Base-by-base conservation (phyloP, 2,329 filamentous ascomycete genomes). In the Talaromyces sp. region DNA sequence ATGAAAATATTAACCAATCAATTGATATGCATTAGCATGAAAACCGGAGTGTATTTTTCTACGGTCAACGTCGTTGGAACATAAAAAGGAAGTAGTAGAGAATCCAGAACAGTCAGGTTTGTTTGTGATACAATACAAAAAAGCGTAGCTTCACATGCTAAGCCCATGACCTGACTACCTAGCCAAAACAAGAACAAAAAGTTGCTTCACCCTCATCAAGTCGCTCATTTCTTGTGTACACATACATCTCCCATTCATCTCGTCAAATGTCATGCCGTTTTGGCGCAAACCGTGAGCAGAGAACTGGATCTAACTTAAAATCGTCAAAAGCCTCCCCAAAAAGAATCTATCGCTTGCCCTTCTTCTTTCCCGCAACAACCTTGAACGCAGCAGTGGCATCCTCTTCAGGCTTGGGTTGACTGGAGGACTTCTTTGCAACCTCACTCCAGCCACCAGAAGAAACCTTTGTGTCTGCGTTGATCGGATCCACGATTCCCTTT, bases 291-390 rank as follows among this genome's bases (percentile, higher is more conserved):
- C 14, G 43, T 56, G 35, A 56, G 31, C n/a, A 26, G 43, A 50
- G 19, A 21, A 3, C 3, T 50, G 43, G 4, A 12, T 50, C 19
- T 24, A 8, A 24, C 19, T 11, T 11, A 10, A 17, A 50, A 50
- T 12, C 11, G 27, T 17, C 17, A 27, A 6, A 19, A 17, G n/a
- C n/a, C n/a, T n/a, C n/a, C n/a, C 26, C 48, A 1, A 27, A 52
- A 27, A n/a, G n/a, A 29, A 46, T 68, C 65, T 88, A 91, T 81
- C 89, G 88, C 72, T 88, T 81, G 46, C 83, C 88, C 85, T 96
- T 96, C 86, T 97, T 97, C 75, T 94, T 92, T 64, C 88, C 84
- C 14, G 91, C 86, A 11, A 97, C 93, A 57, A 97, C 90, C 81
- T 94, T 94, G 80, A 97, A 97, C 55, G 85, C 85, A 10, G 88